Base-by-base conservation (phyloP, 2,329 filamentous ascomycete species). In the Beauveria caledonica region DNA sequence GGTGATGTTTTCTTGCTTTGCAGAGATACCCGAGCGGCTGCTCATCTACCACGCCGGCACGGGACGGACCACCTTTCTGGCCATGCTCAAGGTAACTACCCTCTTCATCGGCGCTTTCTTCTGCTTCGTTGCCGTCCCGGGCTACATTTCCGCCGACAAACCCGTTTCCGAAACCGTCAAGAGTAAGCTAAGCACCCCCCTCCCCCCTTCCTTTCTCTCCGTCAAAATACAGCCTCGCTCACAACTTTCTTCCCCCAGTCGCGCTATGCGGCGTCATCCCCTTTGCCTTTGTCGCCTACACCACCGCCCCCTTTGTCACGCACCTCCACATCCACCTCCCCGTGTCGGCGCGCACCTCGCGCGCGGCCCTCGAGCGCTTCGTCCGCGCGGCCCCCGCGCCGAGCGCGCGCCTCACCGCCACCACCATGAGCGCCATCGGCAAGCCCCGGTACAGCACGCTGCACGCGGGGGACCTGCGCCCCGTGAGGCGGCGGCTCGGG, bases 21-120 rank as follows among this genome's bases (percentile, higher is more conserved):
- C 42, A 83, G 80, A 73, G 39, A 80, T 81, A 62, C 83, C 85
- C 0, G 79, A 84, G 64, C 76, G 76, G 15, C 69, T 92, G 29
- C 79, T 91, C 65, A 82, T 95, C 63, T 95, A 90, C 72, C 88
- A 92, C 73, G 86, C 86, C 58, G 89, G 90, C 57, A 87, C 84
- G 0, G 80, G 80, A 9, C 80, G 83, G 61, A 87, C 83, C 33
- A 83, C 85, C 7, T 86, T 88, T 65, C 74, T 93, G 50, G 88
- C 87, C 53, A 82, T 85, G 68, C 72, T 89, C 63, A 90, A 91
- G 67, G 74, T 93, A 60, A 85, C 85, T 1, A 86, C 87, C 3
- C 79, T 94, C 45, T 83, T 91, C 63, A 72, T 89, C 44, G 87
- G 87, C 60, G 80, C 79, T 23, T 84, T 88, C 65, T 89, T 89